Conservation (phyloP, 2,329 filamentous ascomycete genomes). For the Neofusicoccum sp. region DNA sequence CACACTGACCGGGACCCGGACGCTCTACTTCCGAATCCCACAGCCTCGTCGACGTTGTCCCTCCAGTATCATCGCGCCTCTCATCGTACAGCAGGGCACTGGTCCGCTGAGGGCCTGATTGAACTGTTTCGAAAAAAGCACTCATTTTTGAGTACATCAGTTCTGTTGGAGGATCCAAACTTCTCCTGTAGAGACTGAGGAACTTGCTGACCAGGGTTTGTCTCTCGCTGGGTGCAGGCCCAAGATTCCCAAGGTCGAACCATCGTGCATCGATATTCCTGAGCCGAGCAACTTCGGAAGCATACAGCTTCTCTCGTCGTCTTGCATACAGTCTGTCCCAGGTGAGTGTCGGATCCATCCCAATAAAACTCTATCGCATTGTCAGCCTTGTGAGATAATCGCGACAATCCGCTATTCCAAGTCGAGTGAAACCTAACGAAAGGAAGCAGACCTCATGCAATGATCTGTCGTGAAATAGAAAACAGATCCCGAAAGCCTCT, state of each 20-base stretch:
- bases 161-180: background rate
- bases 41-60: background rate
- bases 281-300: background rate
- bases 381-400: background rate
- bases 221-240: background rate
- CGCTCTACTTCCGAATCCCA: background rate
- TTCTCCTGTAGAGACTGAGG: background rate
- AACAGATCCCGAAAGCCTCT: no score
- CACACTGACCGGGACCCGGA: background rate
- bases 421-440: background rate
- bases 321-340: background rate
- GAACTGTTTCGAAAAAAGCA: background rate
- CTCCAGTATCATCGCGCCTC: background rate
- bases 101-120: background rate
- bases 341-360: background rate
- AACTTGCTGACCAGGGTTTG: background rate
- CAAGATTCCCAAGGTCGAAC: background rate
- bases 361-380: background rate
- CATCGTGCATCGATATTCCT: background rate
- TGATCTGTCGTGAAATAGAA: no score
- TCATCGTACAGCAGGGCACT: background rate
- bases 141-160: background rate
- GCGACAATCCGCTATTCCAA: background rate
- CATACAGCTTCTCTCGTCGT: background rate
- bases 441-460: no score